Evolutionary conservation across 2,329 filamentous ascomycete genomes (phyloP), one percentile per base, ranked within the genome.

Genomic region (Rutstroemia sp.): DNA sequence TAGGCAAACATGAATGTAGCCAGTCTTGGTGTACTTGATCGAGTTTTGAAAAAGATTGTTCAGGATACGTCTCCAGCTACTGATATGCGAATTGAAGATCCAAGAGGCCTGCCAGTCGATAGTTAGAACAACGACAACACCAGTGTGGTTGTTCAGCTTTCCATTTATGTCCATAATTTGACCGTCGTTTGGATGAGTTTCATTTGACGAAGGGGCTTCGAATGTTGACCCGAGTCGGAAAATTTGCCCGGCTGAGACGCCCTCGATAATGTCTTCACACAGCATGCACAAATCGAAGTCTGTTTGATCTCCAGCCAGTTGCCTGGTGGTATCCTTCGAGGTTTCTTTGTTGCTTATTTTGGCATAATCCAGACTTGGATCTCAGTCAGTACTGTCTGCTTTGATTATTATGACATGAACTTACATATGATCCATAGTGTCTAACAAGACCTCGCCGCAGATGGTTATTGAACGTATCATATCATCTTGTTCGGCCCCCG

Each of bases 41-140:
- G 82, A 76, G 62, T 85, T 85, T 4, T 80, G 80, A 45, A 84
- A 78, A 0, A 84, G 63, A 49, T 85, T 84, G 77, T 83, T 82
- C 23, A 84, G 73, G 42, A 84, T 65, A n/a, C 65, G 56, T 47
- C 74, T 72, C 53, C 76, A 66, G 2, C 74, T 75, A 0, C 82
- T 81, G 0, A 78, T 75, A 39, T 83, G 75, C 2, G 77, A 76
- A 3, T 74, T 70, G 60, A 80, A 80, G 0, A 70, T 64, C 79
- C 82, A 85, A 3, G 71, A 57, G 54, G 71, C 56, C 84, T 57
- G 56, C 63, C 65, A 57, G 17, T 59, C 54, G 17, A 65, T 54
- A 25, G 59, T 58, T 10, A 65, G 23, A n/a, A 84, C 74, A 58
- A 82, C 74, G 4, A 82, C 64, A 16, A 63, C 57, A 34, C 42